Base-by-base conservation (phyloP, 179 eudicot genomes). In the Beta corolliflora region DNA sequence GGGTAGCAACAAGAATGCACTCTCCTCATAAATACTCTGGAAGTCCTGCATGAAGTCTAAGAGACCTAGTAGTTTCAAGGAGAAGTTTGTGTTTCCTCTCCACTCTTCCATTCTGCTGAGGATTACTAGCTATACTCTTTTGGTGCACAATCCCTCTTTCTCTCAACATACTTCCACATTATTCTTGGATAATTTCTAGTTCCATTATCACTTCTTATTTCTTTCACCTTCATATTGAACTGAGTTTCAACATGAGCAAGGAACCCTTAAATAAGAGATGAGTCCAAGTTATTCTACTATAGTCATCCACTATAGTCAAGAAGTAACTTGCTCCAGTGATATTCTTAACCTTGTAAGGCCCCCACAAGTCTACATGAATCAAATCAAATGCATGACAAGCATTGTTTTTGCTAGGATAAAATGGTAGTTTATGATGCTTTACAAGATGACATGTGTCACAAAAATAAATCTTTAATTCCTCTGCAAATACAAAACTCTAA, bases 21-120 rank as follows among this genome's bases (percentile, higher is more conserved):
- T n/a, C n/a, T n/a, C n/a, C n/a, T n/a, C n/a, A n/a, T n/a, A n/a
- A n/a, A n/a, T n/a, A n/a, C n/a, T 45, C 48, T 0, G 71, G 63
- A 0, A 73, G 15, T 1, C 66, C n/a, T n/a, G n/a, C n/a, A n/a
- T n/a, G n/a, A n/a, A n/a, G n/a, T n/a, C n/a, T n/a, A n/a, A n/a
- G n/a, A n/a, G n/a, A n/a, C n/a, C n/a, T n/a, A n/a, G n/a, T n/a
- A n/a, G n/a, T n/a, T n/a, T n/a, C n/a, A n/a, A n/a, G n/a, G n/a
- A n/a, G n/a, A n/a, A n/a, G n/a, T n/a, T n/a, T n/a, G n/a, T n/a
- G n/a, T n/a, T n/a, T n/a, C n/a, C n/a, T n/a, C n/a, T n/a, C n/a
- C n/a, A n/a, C n/a, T n/a, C n/a, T 11, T 5, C 71, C 79, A 46
- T 76, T 76, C 12, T 61, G 71, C 12, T 61, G 79, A 3, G 79